Conservation (phyloP, 148 eudicot species). For the Polygonum aviculare region DNA sequence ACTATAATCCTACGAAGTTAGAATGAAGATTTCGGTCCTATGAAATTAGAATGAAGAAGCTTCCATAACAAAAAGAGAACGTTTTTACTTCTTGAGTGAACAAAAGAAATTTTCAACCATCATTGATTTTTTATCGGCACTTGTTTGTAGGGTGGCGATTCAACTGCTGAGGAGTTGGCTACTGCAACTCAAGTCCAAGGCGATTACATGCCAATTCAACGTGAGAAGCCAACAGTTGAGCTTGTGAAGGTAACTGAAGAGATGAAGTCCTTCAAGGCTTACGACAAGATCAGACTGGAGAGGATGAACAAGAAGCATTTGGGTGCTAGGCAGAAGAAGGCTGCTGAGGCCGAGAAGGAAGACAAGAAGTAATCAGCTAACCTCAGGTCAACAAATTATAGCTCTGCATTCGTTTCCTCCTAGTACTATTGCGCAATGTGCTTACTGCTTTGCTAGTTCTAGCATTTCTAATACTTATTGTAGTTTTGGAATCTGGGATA, state of each 20-base stretch:
- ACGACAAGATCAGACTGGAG: conserved; percentile 43
- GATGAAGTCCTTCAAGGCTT: conserved; percentile 49
- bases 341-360: conserved; percentile 60
- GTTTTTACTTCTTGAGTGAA: neutral
- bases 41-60: no score
- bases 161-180: conserved; percentile 49
- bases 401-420: no score
- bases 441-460: neutral
- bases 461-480: neutral
- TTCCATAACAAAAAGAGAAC: neutral
- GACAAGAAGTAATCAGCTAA: conserved; percentile 25
- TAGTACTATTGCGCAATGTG: neutral
- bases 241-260: conserved; percentile 40
- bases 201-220: conserved; percentile 31
- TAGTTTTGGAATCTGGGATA: neutral
- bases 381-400: neutral
- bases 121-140: neutral
- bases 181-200: conserved; percentile 56
- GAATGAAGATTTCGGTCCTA: no score
- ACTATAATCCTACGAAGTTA: neutral
- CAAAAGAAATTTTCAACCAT: neutral
- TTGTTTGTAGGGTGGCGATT: conserved; percentile 42
- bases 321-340: conserved; percentile 45
- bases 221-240: conserved; percentile 38
- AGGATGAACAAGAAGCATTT: conserved; percentile 37